Evolutionary conservation across 257 asterid species (phyloP).

Genomic region (Linderniella brevidens): DNA sequence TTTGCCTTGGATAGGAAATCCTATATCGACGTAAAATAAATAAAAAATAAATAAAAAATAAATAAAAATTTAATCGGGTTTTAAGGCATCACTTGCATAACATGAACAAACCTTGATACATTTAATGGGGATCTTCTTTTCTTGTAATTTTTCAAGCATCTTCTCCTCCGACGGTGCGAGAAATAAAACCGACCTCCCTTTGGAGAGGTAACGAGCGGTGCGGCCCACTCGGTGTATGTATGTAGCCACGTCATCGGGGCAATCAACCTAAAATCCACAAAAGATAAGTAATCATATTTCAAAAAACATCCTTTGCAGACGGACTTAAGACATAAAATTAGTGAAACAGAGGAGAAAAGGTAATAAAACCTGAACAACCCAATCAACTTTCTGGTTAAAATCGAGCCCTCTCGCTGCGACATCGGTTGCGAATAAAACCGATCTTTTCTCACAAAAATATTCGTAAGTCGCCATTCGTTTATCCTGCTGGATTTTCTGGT

Average conservation of each 20-base stretch:
- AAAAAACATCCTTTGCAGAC: not conserved
- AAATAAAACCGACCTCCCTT: conserved; percentile 74
- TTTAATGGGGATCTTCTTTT: conserved; percentile 64
- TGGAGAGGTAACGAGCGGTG: conserved; percentile 88
- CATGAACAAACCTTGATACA: conserved; percentile 28
- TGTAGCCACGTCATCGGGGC: conserved; percentile 83
- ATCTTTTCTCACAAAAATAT: conserved; percentile 55
- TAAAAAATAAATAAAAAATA: not conserved
- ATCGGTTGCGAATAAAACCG: conserved; percentile 72
- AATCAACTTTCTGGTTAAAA: conserved; percentile 76
- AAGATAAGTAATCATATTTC: conserved; percentile 7
- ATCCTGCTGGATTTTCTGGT: conserved; percentile 89
- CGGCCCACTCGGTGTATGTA: conserved; percentile 98
- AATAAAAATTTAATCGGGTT: not conserved
- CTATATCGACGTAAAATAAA: conserved; percentile 1
- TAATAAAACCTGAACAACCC: conserved; percentile 33
- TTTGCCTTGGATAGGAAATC: conserved; percentile 53
- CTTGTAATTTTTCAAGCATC: conserved; percentile 67
- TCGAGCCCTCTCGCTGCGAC: conserved; percentile 96
- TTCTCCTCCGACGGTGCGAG: conserved; percentile 70
- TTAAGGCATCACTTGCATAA: too few relatives aligned
- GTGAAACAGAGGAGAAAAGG: not conserved
- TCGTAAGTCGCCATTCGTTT: conserved; percentile 65
- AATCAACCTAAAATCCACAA: conserved; percentile 52
- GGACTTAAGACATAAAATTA: not conserved